Conservation (phyloP, 257 asterid genomes). For the Nicotiana attenuata region DNA sequence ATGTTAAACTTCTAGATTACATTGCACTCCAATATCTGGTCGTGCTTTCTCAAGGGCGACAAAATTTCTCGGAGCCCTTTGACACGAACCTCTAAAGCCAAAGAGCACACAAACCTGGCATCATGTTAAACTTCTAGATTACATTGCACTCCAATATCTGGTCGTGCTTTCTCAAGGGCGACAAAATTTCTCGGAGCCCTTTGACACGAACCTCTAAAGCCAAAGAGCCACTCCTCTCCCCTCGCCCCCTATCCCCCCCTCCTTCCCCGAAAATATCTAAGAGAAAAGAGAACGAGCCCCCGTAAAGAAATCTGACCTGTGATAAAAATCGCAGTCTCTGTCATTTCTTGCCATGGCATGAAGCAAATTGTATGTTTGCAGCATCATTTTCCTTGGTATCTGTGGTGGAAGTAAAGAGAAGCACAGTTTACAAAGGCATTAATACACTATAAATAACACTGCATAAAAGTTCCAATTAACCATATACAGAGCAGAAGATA, state of each 20-base stretch:
- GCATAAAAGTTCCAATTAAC: neutral
- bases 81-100: neutral
- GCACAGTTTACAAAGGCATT: neutral
- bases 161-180: neutral
- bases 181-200: neutral
- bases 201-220: neutral
- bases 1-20: neutral
- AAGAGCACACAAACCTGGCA: neutral
- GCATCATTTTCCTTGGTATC: slow-evolving; percentile 96
- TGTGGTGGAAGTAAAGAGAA: slow-evolving; percentile 25
- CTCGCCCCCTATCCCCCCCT: neutral
- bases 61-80: neutral
- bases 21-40: neutral
- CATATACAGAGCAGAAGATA: slow-evolving; percentile 8
- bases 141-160: no score
- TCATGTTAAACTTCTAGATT: neutral
- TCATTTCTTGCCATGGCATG: slow-evolving; percentile 80
- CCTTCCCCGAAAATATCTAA: neutral
- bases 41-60: neutral
- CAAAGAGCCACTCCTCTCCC: neutral
- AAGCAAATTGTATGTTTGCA: slow-evolving; percentile 87
- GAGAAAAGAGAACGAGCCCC: neutral
- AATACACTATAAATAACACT: neutral
- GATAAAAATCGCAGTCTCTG: slow-evolving; percentile 95
- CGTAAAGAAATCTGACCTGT: slow-evolving; percentile 45